A percentile compares a stretch with the other conserved stretches of the same genome.
Conservation (phyloP, 768 basidiomycete genomes). For the Agrocybe praecox region DNA sequence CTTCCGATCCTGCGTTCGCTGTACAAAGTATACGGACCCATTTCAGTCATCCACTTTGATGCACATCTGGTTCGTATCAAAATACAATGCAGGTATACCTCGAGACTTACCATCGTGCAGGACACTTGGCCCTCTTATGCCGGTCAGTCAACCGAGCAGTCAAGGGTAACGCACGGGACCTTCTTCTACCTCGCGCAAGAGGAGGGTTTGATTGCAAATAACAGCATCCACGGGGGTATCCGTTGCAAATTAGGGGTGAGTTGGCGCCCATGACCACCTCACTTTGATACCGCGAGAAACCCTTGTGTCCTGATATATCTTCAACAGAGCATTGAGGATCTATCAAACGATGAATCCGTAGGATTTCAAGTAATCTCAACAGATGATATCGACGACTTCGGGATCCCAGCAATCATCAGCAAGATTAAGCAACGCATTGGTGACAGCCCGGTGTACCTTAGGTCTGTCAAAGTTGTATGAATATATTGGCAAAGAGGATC, state of each 20-base stretch:
- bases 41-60: conserved; percentile 86
- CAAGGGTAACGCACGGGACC: conserved; percentile 79
- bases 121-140: conserved; percentile 66
- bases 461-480: conserved; percentile 38
- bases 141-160: conserved; percentile 61
- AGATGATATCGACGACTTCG: conserved; percentile 84
- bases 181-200: conserved; percentile 83
- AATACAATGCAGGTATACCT: not conserved
- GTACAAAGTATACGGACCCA: conserved; percentile 77
- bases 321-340: conserved; percentile 57
- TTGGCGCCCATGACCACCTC: not conserved
- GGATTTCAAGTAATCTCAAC: conserved; percentile 82
- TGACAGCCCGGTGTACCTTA: conserved; percentile 75
- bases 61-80: conserved; percentile 44
- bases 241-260: conserved; percentile 65
- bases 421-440: conserved; percentile 76
- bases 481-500: not conserved
- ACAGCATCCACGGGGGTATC: conserved; percentile 86
- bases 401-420: conserved; percentile 67
- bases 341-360: conserved; percentile 68
- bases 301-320: not conserved
- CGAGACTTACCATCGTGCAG: conserved; percentile 23
- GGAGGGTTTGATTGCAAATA: conserved; percentile 76
- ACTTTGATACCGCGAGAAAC: not conserved
- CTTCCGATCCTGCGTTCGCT: conserved; percentile 84